Evolutionary conservation across 1,139 yeast genomes (phyloP).

Genomic region (Taphrina deformans): DNA sequence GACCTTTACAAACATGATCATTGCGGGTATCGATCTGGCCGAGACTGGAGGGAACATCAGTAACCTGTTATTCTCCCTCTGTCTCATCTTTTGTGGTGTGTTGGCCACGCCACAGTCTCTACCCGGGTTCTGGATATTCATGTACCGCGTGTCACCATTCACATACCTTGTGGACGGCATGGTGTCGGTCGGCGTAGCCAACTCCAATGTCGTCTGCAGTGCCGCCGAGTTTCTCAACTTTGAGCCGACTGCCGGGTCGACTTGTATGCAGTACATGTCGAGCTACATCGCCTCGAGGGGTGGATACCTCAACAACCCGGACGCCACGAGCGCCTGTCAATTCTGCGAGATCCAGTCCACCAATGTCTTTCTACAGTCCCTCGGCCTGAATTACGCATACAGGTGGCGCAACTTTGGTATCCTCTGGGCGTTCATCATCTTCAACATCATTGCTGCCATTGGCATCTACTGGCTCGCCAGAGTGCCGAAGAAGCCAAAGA

Average conservation of each 20-base stretch:
- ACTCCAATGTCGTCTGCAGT: conserved; percentile 54
- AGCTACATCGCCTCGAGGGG: conserved; percentile 18
- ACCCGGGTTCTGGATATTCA: conserved; percentile 61
- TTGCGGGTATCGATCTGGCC: conserved; percentile 58
- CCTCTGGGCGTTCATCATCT: conserved; percentile 52
- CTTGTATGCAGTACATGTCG: conserved; percentile 57
- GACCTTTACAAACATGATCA: conserved; percentile 60
- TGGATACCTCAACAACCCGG: conserved; percentile 38
- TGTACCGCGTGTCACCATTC: conserved; percentile 69
- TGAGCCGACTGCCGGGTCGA: conserved; percentile 49
- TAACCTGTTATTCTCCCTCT: conserved; percentile 52
- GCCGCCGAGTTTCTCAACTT: conserved; percentile 52
- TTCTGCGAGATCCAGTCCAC: conserved; percentile 55
- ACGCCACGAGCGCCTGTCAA: conserved; percentile 47
- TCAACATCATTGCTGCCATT: conserved; percentile 57
- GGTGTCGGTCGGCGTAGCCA: conserved; percentile 57
- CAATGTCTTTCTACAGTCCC: conserved; percentile 50
- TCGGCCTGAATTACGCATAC: conserved; percentile 51
- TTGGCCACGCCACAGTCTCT: conserved; percentile 60
- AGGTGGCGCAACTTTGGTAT: conserved; percentile 74
- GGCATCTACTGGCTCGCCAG: conserved; percentile 53
- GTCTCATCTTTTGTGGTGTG: conserved; percentile 79
- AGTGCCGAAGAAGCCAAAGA: conserved; percentile 55
- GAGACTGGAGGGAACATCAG: conserved; percentile 54
- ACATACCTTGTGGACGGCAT: conserved; percentile 59